Evolutionary conservation across 768 basidiomycete genomes (phyloP).

Genomic region (Cystofilobasidium bisporidii): DNA sequence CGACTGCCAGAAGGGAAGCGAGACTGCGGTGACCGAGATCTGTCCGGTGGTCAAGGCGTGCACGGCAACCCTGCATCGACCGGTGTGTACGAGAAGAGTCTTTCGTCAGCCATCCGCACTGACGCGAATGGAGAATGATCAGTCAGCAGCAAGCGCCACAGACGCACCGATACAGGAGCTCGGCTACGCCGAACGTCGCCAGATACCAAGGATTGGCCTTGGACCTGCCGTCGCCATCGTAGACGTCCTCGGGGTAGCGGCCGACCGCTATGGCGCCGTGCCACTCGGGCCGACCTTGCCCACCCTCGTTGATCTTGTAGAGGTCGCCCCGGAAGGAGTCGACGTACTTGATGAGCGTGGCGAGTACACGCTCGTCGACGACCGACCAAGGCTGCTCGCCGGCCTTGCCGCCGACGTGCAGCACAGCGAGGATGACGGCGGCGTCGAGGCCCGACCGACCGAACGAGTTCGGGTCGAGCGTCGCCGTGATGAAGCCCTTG

Average conservation of each 20-base stretch:
- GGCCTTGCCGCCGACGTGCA: slow-evolving; percentile 29
- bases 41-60: background rate
- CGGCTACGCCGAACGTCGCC: slow-evolving; percentile 15
- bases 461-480: slow-evolving; percentile 15
- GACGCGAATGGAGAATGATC: background rate
- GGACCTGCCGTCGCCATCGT: slow-evolving; percentile 38
- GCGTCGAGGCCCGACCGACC: slow-evolving; percentile 35
- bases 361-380: slow-evolving; percentile 30
- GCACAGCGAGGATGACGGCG: slow-evolving; percentile 36
- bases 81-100: too few species aligned
- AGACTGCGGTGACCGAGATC: slow-evolving; percentile 6
- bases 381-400: slow-evolving; percentile 6
- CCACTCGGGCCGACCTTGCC: slow-evolving; percentile 11
- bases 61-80: background rate
- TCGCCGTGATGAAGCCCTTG: slow-evolving; percentile 17
- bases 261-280: slow-evolving; percentile 35
- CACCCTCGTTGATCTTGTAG: slow-evolving; percentile 36
- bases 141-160: background rate
- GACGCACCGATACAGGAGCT: slow-evolving; percentile 1
- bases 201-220: slow-evolving; percentile 39
- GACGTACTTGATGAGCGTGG: slow-evolving; percentile 35
- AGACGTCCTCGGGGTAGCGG: slow-evolving; percentile 39
- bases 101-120: background rate
- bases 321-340: slow-evolving; percentile 34
- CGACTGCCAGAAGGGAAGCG: slow-evolving; percentile 23